Evolutionary conservation across 305 asterid species (phyloP).

Genomic region (Caryopteris hybrid): DNA sequence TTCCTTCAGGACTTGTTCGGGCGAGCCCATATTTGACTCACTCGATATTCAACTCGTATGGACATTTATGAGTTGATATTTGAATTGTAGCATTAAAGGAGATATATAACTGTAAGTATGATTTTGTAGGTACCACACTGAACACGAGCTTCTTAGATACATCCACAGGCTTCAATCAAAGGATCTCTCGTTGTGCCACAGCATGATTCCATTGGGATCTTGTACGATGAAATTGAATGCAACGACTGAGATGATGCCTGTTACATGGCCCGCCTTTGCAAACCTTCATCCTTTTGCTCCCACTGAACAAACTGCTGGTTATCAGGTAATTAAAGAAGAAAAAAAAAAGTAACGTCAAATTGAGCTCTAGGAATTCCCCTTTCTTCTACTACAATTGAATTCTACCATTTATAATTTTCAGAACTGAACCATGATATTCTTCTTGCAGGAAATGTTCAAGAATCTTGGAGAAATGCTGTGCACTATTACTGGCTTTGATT

Average conservation of each 20-base stretch:
- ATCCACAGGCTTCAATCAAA: conserved; percentile 62
- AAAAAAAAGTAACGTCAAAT: too few species aligned
- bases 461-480: conserved; percentile 87
- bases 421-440: conserved; percentile 10
- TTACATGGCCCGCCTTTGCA: conserved; percentile 86
- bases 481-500: conserved; percentile 90
- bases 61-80: too few species aligned
- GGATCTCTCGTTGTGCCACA: conserved; percentile 90
- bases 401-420: background rate
- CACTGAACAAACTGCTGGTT: conserved; percentile 78
- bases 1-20: conserved; percentile 83
- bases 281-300: conserved; percentile 96
- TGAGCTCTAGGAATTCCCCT: too few species aligned
- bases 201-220: conserved; percentile 98
- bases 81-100: too few species aligned
- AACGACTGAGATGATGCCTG: conserved; percentile 96
- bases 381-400: too few species aligned
- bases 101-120: conserved; percentile 8
- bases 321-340: conserved; percentile 57
- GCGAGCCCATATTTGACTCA: conserved; percentile 75
- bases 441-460: conserved; percentile 89
- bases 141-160: conserved; percentile 87
- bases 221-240: conserved; percentile 97
- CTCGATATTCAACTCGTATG: conserved; percentile 89
- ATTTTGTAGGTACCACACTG: conserved; percentile 75